Evolutionary conservation across 768 basidiomycete genomes (phyloP), one percentile per base, ranked within the genome.

Genomic region (Rickenella mellea): DNA sequence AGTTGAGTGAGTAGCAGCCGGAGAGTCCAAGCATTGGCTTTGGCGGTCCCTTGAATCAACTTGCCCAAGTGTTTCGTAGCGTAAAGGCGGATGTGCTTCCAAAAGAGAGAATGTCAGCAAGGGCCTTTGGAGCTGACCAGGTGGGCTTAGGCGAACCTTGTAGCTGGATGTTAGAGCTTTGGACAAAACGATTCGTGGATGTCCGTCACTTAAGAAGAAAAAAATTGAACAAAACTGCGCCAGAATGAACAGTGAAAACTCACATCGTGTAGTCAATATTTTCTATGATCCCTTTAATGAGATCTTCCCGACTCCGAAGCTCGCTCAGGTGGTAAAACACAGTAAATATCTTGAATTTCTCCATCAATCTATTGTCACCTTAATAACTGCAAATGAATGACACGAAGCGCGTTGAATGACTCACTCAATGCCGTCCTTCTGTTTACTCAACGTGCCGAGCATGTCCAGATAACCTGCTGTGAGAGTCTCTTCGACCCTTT

Each of bases 271-370:
- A 99, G 57, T 97, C 91, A 27, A 96, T 65, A 50, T 87, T 87
- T 52, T 91, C 88, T 28, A 97, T 83, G 50, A 96, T 88, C 2
- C 79, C 81, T 52, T 83, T 88, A 44, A 93, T 87, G 33, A 99
- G 68, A 56, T 98, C 93, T 55, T 97, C 92, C 27, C 96, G 73
- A 59, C 83, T 85, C 20, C 83, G 73, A 27, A 97, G 70, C 55
- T 98, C 96, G 54, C 84, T 89, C 32, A 98, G 64, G 56, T 92
- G 93, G 56, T 98, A 98, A 59, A 98, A 93, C 0, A 88, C 83
- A 1, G 92, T 98, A 60, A 97, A 98, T 21, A 97, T 74, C 53
- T 85, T 87, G 62, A 84, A 84, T 51, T 86, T 86, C 61, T 96
- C 91, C 59, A 99, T 64, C 11, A 98, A 63, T 32, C 93, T 94